Conservation (phyloP, 75 land plant genomes). For the Picea glauca region DNA sequence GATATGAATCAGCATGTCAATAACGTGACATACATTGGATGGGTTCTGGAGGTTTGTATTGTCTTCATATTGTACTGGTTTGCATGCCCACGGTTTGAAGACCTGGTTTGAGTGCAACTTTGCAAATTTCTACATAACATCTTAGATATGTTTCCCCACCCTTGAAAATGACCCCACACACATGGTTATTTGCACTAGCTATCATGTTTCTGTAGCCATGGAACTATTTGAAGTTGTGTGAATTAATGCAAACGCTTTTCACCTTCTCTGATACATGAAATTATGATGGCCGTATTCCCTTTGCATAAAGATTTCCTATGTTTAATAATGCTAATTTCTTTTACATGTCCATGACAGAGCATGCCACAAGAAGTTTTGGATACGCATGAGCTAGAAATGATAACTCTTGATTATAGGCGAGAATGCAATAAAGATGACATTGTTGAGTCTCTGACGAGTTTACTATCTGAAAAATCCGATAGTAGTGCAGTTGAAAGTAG, state of each 20-base stretch:
- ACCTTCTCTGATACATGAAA: not conserved
- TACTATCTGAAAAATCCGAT: constrained; percentile 25
- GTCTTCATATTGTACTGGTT: not conserved
- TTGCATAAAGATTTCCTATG: not conserved
- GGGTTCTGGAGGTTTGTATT: constrained; percentile 83
- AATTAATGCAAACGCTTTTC: not conserved
- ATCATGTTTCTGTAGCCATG: not conserved
- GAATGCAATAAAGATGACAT: constrained; percentile 78
- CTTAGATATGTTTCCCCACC: not conserved
- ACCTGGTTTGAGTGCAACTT: not conserved
- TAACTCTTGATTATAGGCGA: constrained; percentile 74
- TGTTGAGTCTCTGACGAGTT: constrained; percentile 67
- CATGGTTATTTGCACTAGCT: not conserved
- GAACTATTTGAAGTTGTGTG: not conserved
- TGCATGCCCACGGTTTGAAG: not conserved
- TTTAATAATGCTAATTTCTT: not conserved
- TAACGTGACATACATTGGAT: constrained; percentile 93
- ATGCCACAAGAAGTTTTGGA: constrained; percentile 65
- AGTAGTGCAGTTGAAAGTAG: constrained; percentile 9
- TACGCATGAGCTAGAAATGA: constrained; percentile 61
- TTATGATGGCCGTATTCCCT: not conserved
- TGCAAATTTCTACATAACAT: not conserved
- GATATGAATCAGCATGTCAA: constrained; percentile 99
- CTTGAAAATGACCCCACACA: not conserved
- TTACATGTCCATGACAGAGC: constrained; percentile 33